Percentiles rank a stretch among this genome's conserved stretches.
Evolutionary conservation across 352 stramenopile species (phyloP).

Genomic region (Saprolegnia parasitica): DNA sequence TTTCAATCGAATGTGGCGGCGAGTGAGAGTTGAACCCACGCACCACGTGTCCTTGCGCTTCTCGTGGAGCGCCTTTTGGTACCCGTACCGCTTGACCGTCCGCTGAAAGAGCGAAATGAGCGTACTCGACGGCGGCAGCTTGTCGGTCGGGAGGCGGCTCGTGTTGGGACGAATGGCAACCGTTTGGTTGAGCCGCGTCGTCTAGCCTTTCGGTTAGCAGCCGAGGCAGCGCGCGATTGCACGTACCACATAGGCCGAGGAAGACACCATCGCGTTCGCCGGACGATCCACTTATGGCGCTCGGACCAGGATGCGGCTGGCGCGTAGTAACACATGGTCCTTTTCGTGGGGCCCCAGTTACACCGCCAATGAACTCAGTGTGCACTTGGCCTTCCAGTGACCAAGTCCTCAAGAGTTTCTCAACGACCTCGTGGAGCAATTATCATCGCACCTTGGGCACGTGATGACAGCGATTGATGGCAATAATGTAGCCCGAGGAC

Average conservation of each 20-base stretch:
- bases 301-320: background rate
- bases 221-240: background rate
- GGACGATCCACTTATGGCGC: background rate
- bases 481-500: too few relatives aligned
- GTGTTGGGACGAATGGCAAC: constrained; percentile 9
- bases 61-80: constrained; percentile 55
- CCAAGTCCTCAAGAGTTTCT: too few relatives aligned
- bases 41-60: constrained; percentile 75
- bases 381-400: background rate
- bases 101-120: constrained; percentile 55
- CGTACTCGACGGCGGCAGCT: constrained; percentile 38
- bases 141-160: background rate
- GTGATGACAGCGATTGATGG: too few relatives aligned
- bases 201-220: background rate
- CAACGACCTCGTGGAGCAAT: too few relatives aligned
- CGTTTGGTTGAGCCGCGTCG: background rate
- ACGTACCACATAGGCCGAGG: constrained; percentile 6
- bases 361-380: background rate
- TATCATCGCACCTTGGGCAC: too few relatives aligned
- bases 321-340: background rate
- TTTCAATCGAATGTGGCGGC: background rate
- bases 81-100: constrained; percentile 54
- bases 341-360: too few relatives aligned
- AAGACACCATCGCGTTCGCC: constrained; percentile 8
- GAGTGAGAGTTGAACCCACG: background rate